These are phyloP conservation scores for Nitzschia putrida DNA, from an alignment of 108 stramenopile genomes.

Conservation along the genomic window DNA sequence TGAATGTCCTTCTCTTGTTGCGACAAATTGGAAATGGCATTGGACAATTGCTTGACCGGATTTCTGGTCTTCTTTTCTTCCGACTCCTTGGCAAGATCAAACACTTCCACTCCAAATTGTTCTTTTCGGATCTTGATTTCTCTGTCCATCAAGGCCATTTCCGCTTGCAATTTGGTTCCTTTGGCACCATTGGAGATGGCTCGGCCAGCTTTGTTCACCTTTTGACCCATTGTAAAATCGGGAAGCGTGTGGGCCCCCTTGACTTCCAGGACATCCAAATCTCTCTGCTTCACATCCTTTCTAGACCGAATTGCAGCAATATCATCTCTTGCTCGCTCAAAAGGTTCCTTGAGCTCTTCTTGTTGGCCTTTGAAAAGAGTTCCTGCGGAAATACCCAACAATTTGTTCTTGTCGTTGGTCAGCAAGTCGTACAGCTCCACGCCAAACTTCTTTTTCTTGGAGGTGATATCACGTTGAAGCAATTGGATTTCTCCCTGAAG, in stretches of 20 bases:
- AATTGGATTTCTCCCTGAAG: constrained; percentile 68
- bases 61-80: constrained; percentile 17
- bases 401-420: constrained; percentile 35
- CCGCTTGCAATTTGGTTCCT: constrained; percentile 49
- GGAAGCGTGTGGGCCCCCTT: constrained; percentile 35
- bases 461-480: constrained; percentile 72
- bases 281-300: constrained; percentile 28
- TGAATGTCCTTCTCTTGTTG: constrained; percentile 49
- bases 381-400: constrained; percentile 23
- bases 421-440: constrained; percentile 72
- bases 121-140: constrained; percentile 80
- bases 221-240: constrained; percentile 28
- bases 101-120: constrained; percentile 68
- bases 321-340: constrained; percentile 37
- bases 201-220: constrained; percentile 35
- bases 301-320: constrained; percentile 25
- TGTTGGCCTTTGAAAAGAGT: constrained; percentile 36
- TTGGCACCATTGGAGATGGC: constrained; percentile 33
- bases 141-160: constrained; percentile 77
- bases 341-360: constrained; percentile 34
- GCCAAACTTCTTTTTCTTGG: constrained; percentile 66
- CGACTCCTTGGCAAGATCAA: constrained; percentile 34
- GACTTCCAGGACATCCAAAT: constrained; percentile 39
- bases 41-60: constrained; percentile 28
- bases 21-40: constrained; percentile 28